Percentiles rank a stretch among this genome's conserved stretches.
Conservation (phyloP, 2,329 filamentous ascomycete species). For the Pseudocercospora cruenta region DNA sequence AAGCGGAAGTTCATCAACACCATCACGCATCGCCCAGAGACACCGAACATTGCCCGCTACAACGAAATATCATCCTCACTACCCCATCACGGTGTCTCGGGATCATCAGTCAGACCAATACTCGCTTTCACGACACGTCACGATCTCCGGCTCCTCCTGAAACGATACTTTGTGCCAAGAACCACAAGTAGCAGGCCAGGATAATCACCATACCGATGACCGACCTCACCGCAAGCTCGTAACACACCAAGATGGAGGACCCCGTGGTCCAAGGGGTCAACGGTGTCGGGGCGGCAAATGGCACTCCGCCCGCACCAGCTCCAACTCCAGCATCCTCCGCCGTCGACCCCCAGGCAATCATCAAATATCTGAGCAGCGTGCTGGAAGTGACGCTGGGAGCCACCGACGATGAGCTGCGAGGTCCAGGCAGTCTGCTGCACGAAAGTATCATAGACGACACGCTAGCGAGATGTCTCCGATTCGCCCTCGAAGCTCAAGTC, state of each 20-base stretch:
- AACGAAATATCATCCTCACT: neutral
- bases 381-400: constrained; percentile 55
- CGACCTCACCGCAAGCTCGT: constrained; percentile 3
- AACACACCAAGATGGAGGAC: constrained; percentile 40
- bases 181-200: constrained; percentile 7
- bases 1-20: constrained; percentile 6
- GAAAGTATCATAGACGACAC: constrained; percentile 74
- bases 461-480: constrained; percentile 81
- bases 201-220: constrained; percentile 14
- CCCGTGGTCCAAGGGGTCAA: constrained; percentile 42
- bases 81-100: neutral
- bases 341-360: constrained; percentile 53
- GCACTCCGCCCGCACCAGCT: constrained; percentile 33
- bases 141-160: neutral
- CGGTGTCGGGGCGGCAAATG: constrained; percentile 40
- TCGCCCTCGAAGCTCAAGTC: constrained; percentile 84
- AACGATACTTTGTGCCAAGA: constrained; percentile 9
- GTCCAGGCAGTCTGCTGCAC: constrained; percentile 80
- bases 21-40: neutral
- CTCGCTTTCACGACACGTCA: constrained; percentile 5
- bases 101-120: neutral
- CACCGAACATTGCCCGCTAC: neutral
- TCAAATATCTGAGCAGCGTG: constrained; percentile 53
- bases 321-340: constrained; percentile 23
- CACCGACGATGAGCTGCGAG: constrained; percentile 75